Conservation (phyloP, 2,329 filamentous ascomycete species). For the Monilinia vaccinii-corymbosi region DNA sequence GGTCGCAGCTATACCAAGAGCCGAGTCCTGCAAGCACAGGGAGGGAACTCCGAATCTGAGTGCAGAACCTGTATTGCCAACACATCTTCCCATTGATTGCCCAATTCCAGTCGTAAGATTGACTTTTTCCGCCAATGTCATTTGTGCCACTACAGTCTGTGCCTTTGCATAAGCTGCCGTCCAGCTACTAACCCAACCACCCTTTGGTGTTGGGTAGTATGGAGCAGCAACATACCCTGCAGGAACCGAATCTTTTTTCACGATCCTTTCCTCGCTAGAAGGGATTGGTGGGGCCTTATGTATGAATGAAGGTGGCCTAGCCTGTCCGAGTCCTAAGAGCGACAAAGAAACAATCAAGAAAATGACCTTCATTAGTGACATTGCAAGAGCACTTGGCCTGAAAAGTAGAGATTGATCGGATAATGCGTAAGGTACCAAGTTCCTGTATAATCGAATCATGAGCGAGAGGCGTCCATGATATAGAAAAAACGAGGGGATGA, state of each 20-base stretch:
- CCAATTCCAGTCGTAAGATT: conserved; percentile 67
- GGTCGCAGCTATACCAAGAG: conserved; percentile 61
- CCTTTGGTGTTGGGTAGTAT: conserved; percentile 32
- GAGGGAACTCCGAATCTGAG: conserved; percentile 61
- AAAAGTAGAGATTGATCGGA: background rate
- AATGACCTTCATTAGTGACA: background rate
- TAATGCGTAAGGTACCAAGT: background rate
- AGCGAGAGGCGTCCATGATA: background rate
- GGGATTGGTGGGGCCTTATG: background rate
- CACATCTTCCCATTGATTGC: conserved; percentile 62
- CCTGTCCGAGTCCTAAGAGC: background rate
- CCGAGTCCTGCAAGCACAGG: conserved; percentile 63
- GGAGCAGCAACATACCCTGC: conserved; percentile 23
- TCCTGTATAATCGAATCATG: background rate
- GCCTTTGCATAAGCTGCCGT: conserved; percentile 61
- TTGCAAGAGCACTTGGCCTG: background rate
- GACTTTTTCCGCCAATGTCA: conserved; percentile 75
- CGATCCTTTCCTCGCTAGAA: background rate
- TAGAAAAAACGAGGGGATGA: background rate
- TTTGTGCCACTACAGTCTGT: conserved; percentile 55
- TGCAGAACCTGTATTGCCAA: conserved; percentile 68
- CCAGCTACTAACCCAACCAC: conserved; percentile 53
- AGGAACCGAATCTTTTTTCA: conserved; percentile 12
- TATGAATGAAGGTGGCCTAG: background rate
- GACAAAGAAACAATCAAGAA: conserved; percentile 1